Percentiles rank a stretch among this genome's conserved stretches.
phyloP scores from a whole-genome alignment of 192 early-diverging fungal species.

The Pilobolus umbonatus region DNA sequence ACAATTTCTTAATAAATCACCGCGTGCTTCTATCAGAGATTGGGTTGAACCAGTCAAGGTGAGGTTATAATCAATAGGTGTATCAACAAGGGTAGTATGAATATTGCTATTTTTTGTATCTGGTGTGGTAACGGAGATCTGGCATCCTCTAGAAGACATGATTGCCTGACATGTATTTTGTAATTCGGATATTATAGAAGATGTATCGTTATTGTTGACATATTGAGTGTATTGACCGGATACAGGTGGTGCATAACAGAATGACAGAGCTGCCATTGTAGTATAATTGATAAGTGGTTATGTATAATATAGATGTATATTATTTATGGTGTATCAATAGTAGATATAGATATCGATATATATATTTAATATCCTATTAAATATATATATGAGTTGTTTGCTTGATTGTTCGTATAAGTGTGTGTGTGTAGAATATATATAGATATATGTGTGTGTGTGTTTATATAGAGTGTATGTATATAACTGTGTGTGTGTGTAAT shows the following conservation, averaged over 20 bases:
- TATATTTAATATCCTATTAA: constrained; percentile 5
- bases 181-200: constrained; percentile 13
- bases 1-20: constrained; percentile 39
- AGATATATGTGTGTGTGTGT: not conserved
- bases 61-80: constrained; percentile 44
- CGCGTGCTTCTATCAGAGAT: constrained; percentile 36
- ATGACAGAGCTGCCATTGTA: constrained; percentile 19
- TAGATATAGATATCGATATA: not conserved
- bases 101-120: constrained; percentile 3
- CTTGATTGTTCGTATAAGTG: no score
- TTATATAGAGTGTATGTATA: no score
- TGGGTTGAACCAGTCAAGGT: constrained; percentile 39
- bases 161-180: constrained; percentile 18
- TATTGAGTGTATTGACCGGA: constrained; percentile 27
- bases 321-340: not conserved
- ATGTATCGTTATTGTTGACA: constrained; percentile 3
- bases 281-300: no score
- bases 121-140: constrained; percentile 17
- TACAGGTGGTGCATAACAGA: constrained; percentile 25
- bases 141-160: constrained; percentile 24
- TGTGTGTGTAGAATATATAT: no score
- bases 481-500: no score
- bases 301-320: not conserved
- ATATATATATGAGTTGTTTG: not conserved
- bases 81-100: constrained; percentile 36